Evolutionary conservation across 306 rosid species (phyloP).

Genomic region (barrel medic (Medicago truncatula)): DNA sequence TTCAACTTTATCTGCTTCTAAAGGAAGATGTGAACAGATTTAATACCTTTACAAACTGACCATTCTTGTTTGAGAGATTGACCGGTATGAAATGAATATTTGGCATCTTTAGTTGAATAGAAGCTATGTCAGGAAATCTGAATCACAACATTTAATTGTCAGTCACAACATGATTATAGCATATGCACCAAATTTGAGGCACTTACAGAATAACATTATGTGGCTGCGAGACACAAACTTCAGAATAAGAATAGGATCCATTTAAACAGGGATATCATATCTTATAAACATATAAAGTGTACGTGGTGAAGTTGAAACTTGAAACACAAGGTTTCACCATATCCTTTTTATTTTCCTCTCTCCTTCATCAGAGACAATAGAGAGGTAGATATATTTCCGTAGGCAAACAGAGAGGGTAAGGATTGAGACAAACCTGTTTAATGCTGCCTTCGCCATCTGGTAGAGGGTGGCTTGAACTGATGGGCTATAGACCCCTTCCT

Average conservation of each 20-base stretch:
- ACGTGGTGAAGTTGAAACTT: no score
- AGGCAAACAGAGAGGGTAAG: neutral
- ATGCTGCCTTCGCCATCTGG: slow-evolving; percentile 78
- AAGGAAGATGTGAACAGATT: slow-evolving; percentile 23
- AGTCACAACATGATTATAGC: slow-evolving; percentile 13
- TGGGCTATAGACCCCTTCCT: slow-evolving; percentile 83
- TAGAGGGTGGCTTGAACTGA: slow-evolving; percentile 94
- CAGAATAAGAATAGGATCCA: no score
- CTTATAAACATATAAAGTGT: no score
- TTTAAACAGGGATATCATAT: no score
- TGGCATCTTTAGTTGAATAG: slow-evolving; percentile 87
- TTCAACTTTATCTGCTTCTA: neutral
- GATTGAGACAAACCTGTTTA: slow-evolving; percentile 63
- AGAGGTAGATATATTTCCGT: slow-evolving; percentile 31
- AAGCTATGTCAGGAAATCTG: slow-evolving; percentile 78
- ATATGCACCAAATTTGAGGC: slow-evolving; percentile 17
- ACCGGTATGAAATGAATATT: slow-evolving; percentile 93
- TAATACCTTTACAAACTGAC: slow-evolving; percentile 79
- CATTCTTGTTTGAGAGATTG: slow-evolving; percentile 73
- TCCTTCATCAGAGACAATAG: neutral
- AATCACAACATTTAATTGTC: slow-evolving; percentile 40
- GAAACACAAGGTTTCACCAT: no score
- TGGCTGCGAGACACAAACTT: neutral
- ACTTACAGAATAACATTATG: neutral
- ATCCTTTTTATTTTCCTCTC: neutral